Evolutionary conservation across 768 basidiomycete species (phyloP), one percentile per base, ranked within the genome.

Genomic region (Hemileccinum rubropunctum): DNA sequence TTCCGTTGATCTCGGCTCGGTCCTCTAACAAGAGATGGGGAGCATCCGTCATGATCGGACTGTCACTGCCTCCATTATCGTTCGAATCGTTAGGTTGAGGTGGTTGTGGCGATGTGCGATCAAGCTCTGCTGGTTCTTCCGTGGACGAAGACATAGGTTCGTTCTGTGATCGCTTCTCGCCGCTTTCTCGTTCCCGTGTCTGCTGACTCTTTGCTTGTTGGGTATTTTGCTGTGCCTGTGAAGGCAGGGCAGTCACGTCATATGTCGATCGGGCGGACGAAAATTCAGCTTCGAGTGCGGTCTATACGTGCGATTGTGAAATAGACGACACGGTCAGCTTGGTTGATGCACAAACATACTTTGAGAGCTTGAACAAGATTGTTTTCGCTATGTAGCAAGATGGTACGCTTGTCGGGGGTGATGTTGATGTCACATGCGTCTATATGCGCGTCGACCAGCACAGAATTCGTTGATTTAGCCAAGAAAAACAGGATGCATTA

Each of bases 401-500:
- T 88, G 0, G 92, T 95, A n/a, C 95, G 79, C 63, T 98, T 99
- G 72, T 98, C 97, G 0, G 97, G 95, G 53, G 85, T 91, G 51
- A 98, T 89, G 53, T 99, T 99, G 61, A 99, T 83, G 62, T 99
- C 97, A 59, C 83, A 90, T 0, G 81, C 73, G 49, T 84, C 91
- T 94, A 54, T 20, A 15, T 13, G 36, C 26, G n/a, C 27, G 12
- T 4, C 28, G 21, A 33, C 50, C 39, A 56, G 34, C 6, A 46
- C 12, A 30, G 43, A 36, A 38, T 30, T 26, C 26, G n/a, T 42
- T 14, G 7, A 39, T 11, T 21, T 14, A 20, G 18, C 7, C n/a
- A 41, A 17, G 5, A n/a, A 18, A 18, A 32, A 20, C 27, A 5
- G 27, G 27, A 9, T 4, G 28, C 28, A 8, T 9, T 8, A 4